A percentile compares a stretch with the other conserved stretches of the same genome.
Conservation (phyloP, 169 alveolate species). For the Cryptosporidium felis region DNA sequence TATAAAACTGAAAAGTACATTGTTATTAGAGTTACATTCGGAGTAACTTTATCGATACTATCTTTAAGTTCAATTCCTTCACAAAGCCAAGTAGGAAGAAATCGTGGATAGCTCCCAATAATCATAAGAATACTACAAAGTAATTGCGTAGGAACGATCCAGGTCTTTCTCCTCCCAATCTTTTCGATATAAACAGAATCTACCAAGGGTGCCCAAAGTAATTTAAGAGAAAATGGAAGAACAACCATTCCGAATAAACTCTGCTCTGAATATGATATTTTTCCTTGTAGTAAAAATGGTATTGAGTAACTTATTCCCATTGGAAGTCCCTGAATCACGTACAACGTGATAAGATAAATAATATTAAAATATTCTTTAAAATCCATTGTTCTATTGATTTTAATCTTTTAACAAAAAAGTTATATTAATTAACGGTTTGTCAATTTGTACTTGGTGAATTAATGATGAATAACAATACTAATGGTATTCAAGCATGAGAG, state of each 20-base stretch:
- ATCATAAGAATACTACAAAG: constrained; percentile 72
- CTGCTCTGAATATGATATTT: constrained; percentile 81
- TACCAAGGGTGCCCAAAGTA: constrained; percentile 94
- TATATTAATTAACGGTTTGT: no score
- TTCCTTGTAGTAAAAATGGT: constrained; percentile 83
- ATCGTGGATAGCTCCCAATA: constrained; percentile 55
- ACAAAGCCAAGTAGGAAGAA: constrained; percentile 50
- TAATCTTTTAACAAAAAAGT: no score
- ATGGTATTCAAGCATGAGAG: no score
- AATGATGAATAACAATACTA: no score
- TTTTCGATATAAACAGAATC: constrained; percentile 82
- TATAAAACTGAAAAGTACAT: constrained; percentile 54
- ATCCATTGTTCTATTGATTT: no score
- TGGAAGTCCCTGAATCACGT: constrained; percentile 83
- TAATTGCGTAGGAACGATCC: constrained; percentile 90
- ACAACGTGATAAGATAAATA: constrained; percentile 67
- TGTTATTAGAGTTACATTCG: constrained; percentile 36
- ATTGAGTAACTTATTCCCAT: constrained; percentile 83
- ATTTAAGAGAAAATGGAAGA: constrained; percentile 83
- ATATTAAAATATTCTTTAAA: constrained; percentile 71
- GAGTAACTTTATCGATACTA: neutral
- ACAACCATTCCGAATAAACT: constrained; percentile 76
- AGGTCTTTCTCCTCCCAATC: constrained; percentile 91
- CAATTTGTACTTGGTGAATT: no score
- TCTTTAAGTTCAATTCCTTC: neutral